Base-by-base conservation (phyloP, 2,329 filamentous ascomycete species). In the Aspergillus terreus region DNA sequence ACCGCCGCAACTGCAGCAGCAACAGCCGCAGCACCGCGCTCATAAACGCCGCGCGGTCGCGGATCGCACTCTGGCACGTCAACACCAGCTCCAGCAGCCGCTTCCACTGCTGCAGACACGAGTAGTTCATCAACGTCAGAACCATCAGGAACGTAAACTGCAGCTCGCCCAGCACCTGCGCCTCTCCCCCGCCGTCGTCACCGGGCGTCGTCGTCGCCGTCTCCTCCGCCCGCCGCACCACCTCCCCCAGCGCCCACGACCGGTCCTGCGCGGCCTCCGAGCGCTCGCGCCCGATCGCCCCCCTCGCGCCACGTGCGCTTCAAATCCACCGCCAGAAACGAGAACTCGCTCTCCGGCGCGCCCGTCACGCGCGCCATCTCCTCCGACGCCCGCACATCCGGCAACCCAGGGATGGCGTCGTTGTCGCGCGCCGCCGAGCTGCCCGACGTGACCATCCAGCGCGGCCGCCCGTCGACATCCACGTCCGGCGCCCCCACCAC, bases 91-190 rank as follows among this genome's bases (percentile, higher is more conserved):
- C 69, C 9, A 86, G 67, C 10, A 86, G 58, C 35, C 83, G 70
- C 61, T 82, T 84, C 83, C 83, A 86, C 62, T 86, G 83, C 63
- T 85, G 82, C 3, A 85, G 69, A 60, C 83, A 85, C 2, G 82
- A 84, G 63, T 81, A 84, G 62, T 86, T 86, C 71, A 83, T 83
- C 55, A 86, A 71, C 4, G 82, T 84, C 52, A 86, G 61, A 2
- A 83, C 74, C 79, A 83, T 84, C 9, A 85, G 66, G 58, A 86
- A 86, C 30, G 76, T 76, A 60, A 85, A 83, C 57, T 86, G 82
- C 49, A 86, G 60, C 60, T 86, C 83, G 14, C 82, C 83, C 12
- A 86, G 63, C 2, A 79, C 47, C 40, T 76, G 67, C 6, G 53
- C 49, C 54, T 75, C 73, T 6, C 71, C 68, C 9, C 71, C 68